A percentile compares a stretch with the other conserved stretches of the same genome.
Evolutionary conservation across 805 yeast species (phyloP).

Genomic region (Saturnispora besseyi): DNA sequence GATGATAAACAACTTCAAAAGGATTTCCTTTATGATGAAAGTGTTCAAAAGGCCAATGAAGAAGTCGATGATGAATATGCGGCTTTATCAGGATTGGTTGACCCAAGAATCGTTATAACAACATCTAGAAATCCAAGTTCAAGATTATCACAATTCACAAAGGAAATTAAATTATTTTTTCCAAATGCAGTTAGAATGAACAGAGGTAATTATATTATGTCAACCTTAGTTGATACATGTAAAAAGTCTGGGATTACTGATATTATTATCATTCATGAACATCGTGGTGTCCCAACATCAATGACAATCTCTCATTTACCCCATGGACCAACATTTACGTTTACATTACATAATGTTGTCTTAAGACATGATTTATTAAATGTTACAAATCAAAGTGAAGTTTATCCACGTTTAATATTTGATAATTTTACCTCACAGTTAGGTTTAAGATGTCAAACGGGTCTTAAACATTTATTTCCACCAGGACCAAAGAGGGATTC

Average conservation of each 20-base stretch:
- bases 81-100: constrained; percentile 76
- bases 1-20: constrained; percentile 76
- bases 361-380: constrained; percentile 85
- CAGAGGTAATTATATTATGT: constrained; percentile 86
- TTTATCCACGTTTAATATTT: constrained; percentile 87
- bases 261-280: constrained; percentile 82
- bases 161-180: constrained; percentile 81
- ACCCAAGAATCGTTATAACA: constrained; percentile 86
- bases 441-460: constrained; percentile 73
- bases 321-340: constrained; percentile 94
- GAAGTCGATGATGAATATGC: constrained; percentile 86
- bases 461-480: constrained; percentile 85
- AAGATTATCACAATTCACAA: constrained; percentile 80
- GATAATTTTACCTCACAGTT: constrained; percentile 77
- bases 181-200: constrained; percentile 85
- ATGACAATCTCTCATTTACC: constrained; percentile 91
- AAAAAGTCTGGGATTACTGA: constrained; percentile 72
- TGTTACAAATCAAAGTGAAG: constrained; percentile 82
- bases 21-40: constrained; percentile 82
- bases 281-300: constrained; percentile 96
- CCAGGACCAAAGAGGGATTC: constrained; percentile 92
- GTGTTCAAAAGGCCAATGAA: constrained; percentile 36
- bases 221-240: constrained; percentile 78
- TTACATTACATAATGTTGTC: constrained; percentile 90
- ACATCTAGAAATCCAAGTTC: constrained; percentile 90